Percentiles rank a stretch among this genome's conserved stretches.
Evolutionary conservation across 192 early-diverging fungal genomes (phyloP).

Genomic region (Backusella tuberculispora): DNA sequence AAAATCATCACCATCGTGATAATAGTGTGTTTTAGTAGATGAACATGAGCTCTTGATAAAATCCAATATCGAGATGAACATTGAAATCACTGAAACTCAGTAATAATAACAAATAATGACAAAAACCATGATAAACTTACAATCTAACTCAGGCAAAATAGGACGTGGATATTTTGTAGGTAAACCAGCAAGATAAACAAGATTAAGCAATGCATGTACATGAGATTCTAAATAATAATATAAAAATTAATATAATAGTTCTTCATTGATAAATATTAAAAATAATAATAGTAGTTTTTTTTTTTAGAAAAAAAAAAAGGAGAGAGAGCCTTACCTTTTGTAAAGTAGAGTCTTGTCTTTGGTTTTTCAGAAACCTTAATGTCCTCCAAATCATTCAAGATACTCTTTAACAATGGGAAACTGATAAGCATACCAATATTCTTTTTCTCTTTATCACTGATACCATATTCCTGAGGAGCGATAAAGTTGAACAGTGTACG

Average conservation of each 20-base stretch:
- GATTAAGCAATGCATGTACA: constrained; percentile 92
- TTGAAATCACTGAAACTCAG: no score
- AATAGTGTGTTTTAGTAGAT: no score
- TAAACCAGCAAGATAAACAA: constrained; percentile 86
- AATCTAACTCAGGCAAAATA: constrained; percentile 88
- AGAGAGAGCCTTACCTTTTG: constrained; percentile 67
- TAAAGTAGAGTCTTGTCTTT: constrained; percentile 88
- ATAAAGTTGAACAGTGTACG: constrained; percentile 94
- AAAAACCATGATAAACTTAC: constrained; percentile 48
- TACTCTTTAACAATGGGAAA: constrained; percentile 74
- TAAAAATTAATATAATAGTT: no score
- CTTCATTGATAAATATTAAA: background rate
- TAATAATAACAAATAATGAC: no score
- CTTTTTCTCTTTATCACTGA: constrained; percentile 78
- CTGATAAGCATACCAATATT: constrained; percentile 85
- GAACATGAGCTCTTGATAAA: no score
- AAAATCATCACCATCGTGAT: no score
- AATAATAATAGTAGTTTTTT: background rate
- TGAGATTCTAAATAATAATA: constrained; percentile 67
- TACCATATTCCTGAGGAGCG: constrained; percentile 92
- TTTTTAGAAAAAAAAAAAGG: background rate
- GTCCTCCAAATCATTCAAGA: constrained; percentile 77
- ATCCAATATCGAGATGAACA: no score
- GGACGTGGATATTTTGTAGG: constrained; percentile 67
- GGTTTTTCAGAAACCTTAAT: constrained; percentile 55